Percentiles rank a stretch among this genome's conserved stretches.
Evolutionary conservation across 768 basidiomycete genomes (phyloP).

Genomic region (Asterophora parasitica): DNA sequence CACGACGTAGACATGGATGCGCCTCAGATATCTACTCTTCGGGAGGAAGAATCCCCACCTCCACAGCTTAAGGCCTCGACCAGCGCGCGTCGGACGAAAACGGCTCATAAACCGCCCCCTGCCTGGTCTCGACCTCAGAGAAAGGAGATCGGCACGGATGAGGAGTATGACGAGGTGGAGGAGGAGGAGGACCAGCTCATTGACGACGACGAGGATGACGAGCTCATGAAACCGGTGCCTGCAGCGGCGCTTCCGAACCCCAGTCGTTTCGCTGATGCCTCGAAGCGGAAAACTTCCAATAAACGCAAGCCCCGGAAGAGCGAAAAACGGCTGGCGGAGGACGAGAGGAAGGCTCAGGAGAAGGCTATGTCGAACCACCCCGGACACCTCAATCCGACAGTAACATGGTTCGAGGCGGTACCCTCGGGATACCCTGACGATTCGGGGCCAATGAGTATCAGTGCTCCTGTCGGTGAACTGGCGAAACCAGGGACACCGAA

Average conservation of each 20-base stretch:
- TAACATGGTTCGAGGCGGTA: conserved; percentile 38
- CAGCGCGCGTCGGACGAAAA: conserved; percentile 18
- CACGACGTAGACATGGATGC: conserved; percentile 68
- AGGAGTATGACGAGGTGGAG: conserved; percentile 60
- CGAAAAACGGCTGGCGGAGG: conserved; percentile 40
- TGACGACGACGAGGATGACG: conserved; percentile 60
- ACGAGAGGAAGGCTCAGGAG: conserved; percentile 45
- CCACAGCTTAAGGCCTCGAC: conserved; percentile 34
- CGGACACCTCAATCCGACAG: conserved; percentile 33
- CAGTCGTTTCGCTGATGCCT: conserved; percentile 28
- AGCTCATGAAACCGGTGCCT: conserved; percentile 27
- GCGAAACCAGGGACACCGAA: conserved; percentile 44
- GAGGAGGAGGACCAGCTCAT: conserved; percentile 79
- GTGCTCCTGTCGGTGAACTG: conserved; percentile 18
- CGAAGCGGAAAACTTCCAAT: conserved; percentile 46
- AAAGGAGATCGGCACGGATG: conserved; percentile 33
- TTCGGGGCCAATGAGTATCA: conserved; percentile 13
- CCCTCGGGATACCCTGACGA: conserved; percentile 35
- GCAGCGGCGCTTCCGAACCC: conserved; percentile 22
- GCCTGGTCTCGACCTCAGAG: conserved; percentile 18
- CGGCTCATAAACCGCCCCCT: conserved; percentile 13
- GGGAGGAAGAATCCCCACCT: conserved; percentile 69
- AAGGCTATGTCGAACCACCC: conserved; percentile 29
- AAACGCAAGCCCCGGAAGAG: conserved; percentile 53
- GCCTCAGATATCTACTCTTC: conserved; percentile 75